A percentile compares a stretch with the other conserved stretches of the same genome.
phyloP scores from a whole-genome alignment of 768 basidiomycete species.

The Auriscalpium microsporum region DNA sequence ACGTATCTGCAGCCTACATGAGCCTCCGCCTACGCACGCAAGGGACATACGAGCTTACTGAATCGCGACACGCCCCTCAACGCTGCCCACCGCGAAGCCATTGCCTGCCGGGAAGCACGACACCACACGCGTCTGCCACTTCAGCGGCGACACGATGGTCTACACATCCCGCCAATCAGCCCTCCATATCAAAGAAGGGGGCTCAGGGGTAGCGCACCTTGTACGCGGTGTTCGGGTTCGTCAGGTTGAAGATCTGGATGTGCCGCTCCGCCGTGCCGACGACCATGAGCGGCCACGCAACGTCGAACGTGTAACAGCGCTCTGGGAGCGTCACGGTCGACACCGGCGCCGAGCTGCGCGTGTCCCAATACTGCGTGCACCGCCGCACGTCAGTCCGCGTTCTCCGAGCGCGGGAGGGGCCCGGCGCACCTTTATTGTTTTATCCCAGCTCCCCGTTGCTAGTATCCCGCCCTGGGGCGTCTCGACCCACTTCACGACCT shows the following conservation, averaged over 20 bases:
- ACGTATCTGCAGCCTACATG: conserved; percentile 48
- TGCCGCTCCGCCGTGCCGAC: conserved; percentile 91
- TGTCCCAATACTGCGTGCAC: conserved; percentile 78
- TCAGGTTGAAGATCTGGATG: conserved; percentile 82
- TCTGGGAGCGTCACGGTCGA: conserved; percentile 80
- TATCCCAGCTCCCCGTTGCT: conserved; percentile 97
- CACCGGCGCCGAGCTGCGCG: conserved; percentile 67
- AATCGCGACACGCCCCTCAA: conserved; percentile 90
- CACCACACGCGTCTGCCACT: conserved; percentile 87
- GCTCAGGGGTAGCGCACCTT: conserved; percentile 38
- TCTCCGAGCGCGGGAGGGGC: too few species aligned
- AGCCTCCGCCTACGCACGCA: not conserved
- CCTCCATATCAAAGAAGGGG: not conserved
- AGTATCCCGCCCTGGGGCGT: conserved; percentile 66
- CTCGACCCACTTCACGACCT: conserved; percentile 75
- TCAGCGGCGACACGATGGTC: conserved; percentile 80
- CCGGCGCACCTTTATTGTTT: conserved; percentile 75
- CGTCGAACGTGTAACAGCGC: conserved; percentile 82
- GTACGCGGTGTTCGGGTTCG: conserved; percentile 69
- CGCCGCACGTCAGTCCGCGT: too few species aligned
- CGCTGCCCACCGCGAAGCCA: conserved; percentile 79
- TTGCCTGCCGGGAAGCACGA: conserved; percentile 73
- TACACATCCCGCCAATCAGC: conserved; percentile 21
- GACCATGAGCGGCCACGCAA: conserved; percentile 76
- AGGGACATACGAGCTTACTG: conserved; percentile 54